These are phyloP conservation scores for Tardiomyces digboiensis DNA, from an alignment of 1,139 yeast species.

Conservation along the genomic window DNA sequence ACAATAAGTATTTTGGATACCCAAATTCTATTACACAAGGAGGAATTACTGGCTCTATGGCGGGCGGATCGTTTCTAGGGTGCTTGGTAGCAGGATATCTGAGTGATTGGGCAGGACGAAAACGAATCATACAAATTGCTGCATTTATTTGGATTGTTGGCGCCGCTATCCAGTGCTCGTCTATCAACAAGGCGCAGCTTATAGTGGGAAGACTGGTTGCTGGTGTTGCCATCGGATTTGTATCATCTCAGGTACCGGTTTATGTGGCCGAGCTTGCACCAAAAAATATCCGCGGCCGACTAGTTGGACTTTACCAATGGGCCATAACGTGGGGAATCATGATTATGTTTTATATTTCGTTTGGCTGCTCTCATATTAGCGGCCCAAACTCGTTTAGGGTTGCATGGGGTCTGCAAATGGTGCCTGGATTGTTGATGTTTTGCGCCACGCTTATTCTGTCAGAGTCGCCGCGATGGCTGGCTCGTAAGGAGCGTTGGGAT, in stretches of 20 bases:
- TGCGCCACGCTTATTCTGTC: slow-evolving; percentile 44
- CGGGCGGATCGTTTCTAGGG: slow-evolving; percentile 70
- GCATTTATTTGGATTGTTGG: slow-evolving; percentile 73
- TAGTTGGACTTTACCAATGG: slow-evolving; percentile 61
- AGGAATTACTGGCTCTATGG: slow-evolving; percentile 91
- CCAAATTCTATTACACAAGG: slow-evolving; percentile 50
- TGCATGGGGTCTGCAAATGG: slow-evolving; percentile 32
- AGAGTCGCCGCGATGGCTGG: slow-evolving; percentile 72
- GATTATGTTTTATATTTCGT: slow-evolving; percentile 20
- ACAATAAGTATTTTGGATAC: slow-evolving; percentile 30
- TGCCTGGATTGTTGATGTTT: slow-evolving; percentile 49
- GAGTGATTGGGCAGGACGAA: slow-evolving; percentile 75
- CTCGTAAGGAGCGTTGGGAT: slow-evolving; percentile 54
- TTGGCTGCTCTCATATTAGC: not conserved
- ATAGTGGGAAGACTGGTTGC: slow-evolving; percentile 54
- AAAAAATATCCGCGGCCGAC: slow-evolving; percentile 50
- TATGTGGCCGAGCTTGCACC: slow-evolving; percentile 71
- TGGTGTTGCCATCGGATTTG: slow-evolving; percentile 63
- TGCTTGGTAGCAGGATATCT: slow-evolving; percentile 26
- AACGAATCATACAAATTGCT: slow-evolving; percentile 62
- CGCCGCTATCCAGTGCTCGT: slow-evolving; percentile 70
- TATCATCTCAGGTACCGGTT: slow-evolving; percentile 64
- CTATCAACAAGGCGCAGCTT: slow-evolving; percentile 65
- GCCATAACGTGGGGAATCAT: slow-evolving; percentile 59
- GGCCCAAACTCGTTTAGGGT: not conserved